phyloP scores from a whole-genome alignment of 1,284 basidiomycete genomes.

The Ceratobasidium sp. region DNA sequence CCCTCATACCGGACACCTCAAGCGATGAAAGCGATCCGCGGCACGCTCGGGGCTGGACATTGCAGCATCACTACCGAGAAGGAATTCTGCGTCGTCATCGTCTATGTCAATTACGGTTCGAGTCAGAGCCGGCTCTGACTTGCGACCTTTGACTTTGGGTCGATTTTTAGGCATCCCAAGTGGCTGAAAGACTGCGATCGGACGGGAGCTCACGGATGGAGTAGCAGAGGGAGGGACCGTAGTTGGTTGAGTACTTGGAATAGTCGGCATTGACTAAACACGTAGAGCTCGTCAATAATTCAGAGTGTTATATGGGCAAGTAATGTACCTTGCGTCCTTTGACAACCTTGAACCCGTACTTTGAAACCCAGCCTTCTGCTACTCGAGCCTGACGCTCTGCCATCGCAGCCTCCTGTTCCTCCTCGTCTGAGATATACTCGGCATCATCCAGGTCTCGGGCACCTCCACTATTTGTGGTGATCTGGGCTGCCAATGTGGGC shows the following conservation, averaged over 20 bases:
- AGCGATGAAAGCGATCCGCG: conserved; percentile 29
- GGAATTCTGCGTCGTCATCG: conserved; percentile 42
- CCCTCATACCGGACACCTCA: conserved; percentile 24
- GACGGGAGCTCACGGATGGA: neutral
- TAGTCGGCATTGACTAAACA: conserved; percentile 28
- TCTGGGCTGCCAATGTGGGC: neutral
- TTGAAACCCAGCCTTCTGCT: conserved; percentile 39
- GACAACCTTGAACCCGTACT: conserved; percentile 41
- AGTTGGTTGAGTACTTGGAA: conserved; percentile 19
- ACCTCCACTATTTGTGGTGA: conserved; percentile 11
- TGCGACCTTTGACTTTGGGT: conserved; percentile 41
- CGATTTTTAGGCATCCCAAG: conserved; percentile 46
- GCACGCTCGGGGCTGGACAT: conserved; percentile 40
- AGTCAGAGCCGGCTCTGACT: conserved; percentile 36
- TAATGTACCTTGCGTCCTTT: conserved; percentile 41
- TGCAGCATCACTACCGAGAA: conserved; percentile 24
- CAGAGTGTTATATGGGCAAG: neutral
- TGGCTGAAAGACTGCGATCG: conserved; percentile 38
- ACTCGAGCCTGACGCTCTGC: conserved; percentile 35
- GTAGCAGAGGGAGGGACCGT: conserved; percentile 9
- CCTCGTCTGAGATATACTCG: conserved; percentile 43
- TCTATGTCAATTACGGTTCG: conserved; percentile 34
- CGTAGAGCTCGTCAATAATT: neutral
- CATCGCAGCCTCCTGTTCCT: conserved; percentile 39
- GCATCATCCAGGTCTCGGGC: conserved; percentile 40